Evolutionary conservation across 176 grass and related monocot species (phyloP).

Genomic region (Carex myosuroides): DNA sequence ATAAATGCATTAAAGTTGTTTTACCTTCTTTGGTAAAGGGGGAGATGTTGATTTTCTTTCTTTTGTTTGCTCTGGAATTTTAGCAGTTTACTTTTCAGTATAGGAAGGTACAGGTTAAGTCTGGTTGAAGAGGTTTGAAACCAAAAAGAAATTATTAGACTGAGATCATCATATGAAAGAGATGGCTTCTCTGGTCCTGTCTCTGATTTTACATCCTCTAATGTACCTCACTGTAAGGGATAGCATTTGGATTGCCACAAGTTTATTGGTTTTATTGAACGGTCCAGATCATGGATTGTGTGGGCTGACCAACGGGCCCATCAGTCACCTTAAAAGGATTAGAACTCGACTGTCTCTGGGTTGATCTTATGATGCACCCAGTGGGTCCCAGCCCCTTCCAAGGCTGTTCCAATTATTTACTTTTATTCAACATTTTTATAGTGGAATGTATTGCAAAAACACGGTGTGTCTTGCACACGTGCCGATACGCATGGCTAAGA

Average conservation of each 20-base stretch:
- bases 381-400: neutral
- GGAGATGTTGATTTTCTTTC: neutral
- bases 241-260: neutral
- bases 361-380: neutral
- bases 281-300: neutral
- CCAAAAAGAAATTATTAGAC: neutral
- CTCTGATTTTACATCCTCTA: neutral
- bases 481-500: too few species aligned
- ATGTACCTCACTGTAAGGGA: neutral
- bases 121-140: neutral
- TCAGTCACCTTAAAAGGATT: too few species aligned
- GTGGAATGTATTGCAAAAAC: neutral
- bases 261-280: neutral
- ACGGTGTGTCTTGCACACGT: too few species aligned
- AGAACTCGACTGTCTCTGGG: neutral
- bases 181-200: neutral
- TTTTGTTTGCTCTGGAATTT: neutral
- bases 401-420: neutral
- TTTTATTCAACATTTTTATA: neutral
- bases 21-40: neutral
- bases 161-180: neutral
- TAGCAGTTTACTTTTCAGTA: neutral
- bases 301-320: neutral
- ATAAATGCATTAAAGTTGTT: neutral
- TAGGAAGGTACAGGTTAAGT: neutral